Conservation (phyloP, 768 basidiomycete genomes). For the Coprinopsis cinerea region DNA sequence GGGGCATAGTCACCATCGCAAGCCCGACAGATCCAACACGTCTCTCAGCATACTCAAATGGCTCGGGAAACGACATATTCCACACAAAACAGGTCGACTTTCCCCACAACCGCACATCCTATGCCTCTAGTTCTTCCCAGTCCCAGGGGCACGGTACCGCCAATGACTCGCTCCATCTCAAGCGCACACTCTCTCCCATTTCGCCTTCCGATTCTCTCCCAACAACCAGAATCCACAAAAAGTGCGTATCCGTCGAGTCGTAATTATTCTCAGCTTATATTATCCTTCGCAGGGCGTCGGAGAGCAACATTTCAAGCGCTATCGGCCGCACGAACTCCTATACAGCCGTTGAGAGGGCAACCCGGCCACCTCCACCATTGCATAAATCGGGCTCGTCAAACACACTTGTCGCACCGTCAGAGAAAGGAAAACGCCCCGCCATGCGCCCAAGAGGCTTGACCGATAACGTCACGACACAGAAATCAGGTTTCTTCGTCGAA, state of each 20-base stretch:
- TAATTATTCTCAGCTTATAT: neutral
- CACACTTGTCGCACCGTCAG: constrained; percentile 23
- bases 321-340: neutral
- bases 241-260: neutral
- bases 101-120: constrained; percentile 42
- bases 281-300: neutral
- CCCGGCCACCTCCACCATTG: neutral
- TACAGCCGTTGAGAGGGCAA: neutral
- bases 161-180: constrained; percentile 16
- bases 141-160: constrained; percentile 31
- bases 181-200: constrained; percentile 2
- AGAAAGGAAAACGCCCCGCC: constrained; percentile 37
- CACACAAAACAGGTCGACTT: constrained; percentile 33
- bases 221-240: neutral
- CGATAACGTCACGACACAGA: constrained; percentile 28
- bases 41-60: constrained; percentile 48
- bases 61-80: constrained; percentile 38
- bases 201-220: neutral
- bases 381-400: constrained; percentile 25
- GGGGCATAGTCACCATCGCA: constrained; percentile 34
- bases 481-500: constrained; percentile 29
- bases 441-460: constrained; percentile 47
- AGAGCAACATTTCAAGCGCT: too few species aligned
- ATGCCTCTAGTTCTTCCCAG: constrained; percentile 53
- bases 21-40: constrained; percentile 38